Evolutionary conservation across 139 green algal species (phyloP), one percentile per base, ranked within the genome.

Genomic region (Spirogloea muscicola): DNA sequence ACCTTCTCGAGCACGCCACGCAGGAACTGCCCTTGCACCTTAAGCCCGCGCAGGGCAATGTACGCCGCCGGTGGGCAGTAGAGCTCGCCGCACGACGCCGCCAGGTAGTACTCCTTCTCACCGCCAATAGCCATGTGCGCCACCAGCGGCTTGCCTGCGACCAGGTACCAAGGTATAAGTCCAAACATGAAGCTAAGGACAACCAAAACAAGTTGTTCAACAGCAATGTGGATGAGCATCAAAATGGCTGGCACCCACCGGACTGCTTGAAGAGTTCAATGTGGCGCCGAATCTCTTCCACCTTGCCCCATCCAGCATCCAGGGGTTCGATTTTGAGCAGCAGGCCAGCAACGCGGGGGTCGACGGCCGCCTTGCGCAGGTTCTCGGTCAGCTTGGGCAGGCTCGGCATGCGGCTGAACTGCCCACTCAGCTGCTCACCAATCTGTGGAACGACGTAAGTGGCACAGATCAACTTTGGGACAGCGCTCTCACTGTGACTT

Each of bases 61-160:
- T 79, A 88, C 10, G 87, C 93, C 5, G 82, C 77, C 57, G 91
- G 91, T 3, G 94, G 91, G 2, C 84, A 80, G 75, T 95, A 96
- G 3, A 97, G 41, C 84, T 98, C 93, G 16, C 86, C 37, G 60
- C 86, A 96, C 0, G 86, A 87, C 25, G 62, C 84, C 10, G 90
- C 91, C 29, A 98, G 72, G 77, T 90, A 96, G 74, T 97, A 97
- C 86, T 98, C 93, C 86, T 96, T 94, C 74, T 83, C 89, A 13
- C 89, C 87, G 1, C 80, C 92, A 25, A 80, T 65, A 76, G 91
- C 87, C 85, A 97, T 87, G 76, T 90, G 96, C 3, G 86, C 88
- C 0, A 97, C 80, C 4, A 58, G 86, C 70, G 89, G 94, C 86
- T 98, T 98, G 79, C 94, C 93, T 36, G 49, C 80, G 7, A 77